Conservation (phyloP, 306 rosid genomes). For the Cucurbita ficifolia region DNA sequence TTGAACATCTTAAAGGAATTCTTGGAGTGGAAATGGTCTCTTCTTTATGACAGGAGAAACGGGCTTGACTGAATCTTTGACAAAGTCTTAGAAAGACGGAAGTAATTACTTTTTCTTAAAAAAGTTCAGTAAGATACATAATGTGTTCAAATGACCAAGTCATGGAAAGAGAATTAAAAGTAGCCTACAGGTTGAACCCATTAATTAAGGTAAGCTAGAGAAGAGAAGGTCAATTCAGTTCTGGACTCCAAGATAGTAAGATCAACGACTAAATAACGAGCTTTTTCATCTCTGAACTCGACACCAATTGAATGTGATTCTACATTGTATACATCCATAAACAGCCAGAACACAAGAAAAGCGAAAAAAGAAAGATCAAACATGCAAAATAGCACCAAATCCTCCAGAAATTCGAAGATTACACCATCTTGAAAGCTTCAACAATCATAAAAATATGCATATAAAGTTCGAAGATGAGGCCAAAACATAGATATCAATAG, state of each 20-base stretch:
- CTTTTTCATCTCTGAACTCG: not conserved
- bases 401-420: not conserved
- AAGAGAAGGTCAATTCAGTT: not conserved
- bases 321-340: not conserved
- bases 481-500: not conserved
- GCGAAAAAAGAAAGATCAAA: not conserved
- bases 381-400: not conserved
- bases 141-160: not conserved
- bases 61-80: not conserved
- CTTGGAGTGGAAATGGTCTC: not conserved
- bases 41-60: not conserved
- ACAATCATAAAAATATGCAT: not conserved
- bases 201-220: not conserved
- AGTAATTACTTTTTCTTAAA: not conserved
- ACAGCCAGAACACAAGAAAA: not conserved
- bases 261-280: not conserved
- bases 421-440: not conserved
- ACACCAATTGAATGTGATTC: not conserved
- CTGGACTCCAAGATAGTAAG: not conserved
- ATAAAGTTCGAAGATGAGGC: not conserved
- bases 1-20: not conserved
- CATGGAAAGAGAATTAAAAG: not conserved
- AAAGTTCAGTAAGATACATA: not conserved
- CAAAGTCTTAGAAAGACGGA: not conserved
- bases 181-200: not conserved